A percentile compares a stretch with the other conserved stretches of the same genome.
Evolutionary conservation across 192 early-diverging fungal genomes (phyloP).

Genomic region (Spinellus fusiger): DNA sequence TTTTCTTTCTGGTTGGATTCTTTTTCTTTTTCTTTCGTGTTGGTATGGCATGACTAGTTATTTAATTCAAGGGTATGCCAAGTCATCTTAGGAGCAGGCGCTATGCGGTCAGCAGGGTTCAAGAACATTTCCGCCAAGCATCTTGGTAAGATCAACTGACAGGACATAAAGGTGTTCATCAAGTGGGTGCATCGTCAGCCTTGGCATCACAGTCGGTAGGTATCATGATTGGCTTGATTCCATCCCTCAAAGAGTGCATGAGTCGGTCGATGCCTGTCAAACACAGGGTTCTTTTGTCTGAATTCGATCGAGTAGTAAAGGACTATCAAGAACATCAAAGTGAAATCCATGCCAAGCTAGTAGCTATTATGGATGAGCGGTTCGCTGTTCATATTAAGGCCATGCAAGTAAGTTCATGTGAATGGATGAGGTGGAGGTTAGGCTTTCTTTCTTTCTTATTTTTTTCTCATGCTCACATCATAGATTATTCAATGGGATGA

Average conservation of each 20-base stretch:
- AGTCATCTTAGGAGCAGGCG: constrained; percentile 96
- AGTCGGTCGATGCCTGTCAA: constrained; percentile 65
- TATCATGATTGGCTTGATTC: constrained; percentile 81
- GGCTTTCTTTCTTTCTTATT: too few species aligned
- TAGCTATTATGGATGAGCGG: constrained; percentile 93
- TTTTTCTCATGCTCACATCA: constrained; percentile 13
- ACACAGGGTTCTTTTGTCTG: constrained; percentile 73
- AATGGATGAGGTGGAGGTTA: too few species aligned
- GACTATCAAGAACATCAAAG: constrained; percentile 90
- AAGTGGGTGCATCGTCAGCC: constrained; percentile 37
- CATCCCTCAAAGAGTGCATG: constrained; percentile 73
- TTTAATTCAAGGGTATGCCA: constrained; percentile 96
- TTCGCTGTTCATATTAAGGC: constrained; percentile 70
- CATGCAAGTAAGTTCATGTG: too few species aligned
- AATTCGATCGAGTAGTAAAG: constrained; percentile 80
- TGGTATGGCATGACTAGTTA: constrained; percentile 39
- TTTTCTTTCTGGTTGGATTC: too few species aligned
- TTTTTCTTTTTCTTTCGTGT: not conserved
- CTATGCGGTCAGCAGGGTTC: constrained; percentile 93
- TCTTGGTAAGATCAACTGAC: constrained; percentile 49
- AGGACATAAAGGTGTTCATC: not conserved
- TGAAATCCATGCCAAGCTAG: constrained; percentile 86
- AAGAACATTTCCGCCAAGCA: constrained; percentile 97
- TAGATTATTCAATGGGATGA: constrained; percentile 52
- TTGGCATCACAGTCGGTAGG: constrained; percentile 91